A percentile compares a stretch with the other conserved stretches of the same genome.
These are phyloP conservation scores for Pezicula carpinea DNA, from an alignment of 2,329 filamentous ascomycete genomes.

Conservation along the genomic window DNA sequence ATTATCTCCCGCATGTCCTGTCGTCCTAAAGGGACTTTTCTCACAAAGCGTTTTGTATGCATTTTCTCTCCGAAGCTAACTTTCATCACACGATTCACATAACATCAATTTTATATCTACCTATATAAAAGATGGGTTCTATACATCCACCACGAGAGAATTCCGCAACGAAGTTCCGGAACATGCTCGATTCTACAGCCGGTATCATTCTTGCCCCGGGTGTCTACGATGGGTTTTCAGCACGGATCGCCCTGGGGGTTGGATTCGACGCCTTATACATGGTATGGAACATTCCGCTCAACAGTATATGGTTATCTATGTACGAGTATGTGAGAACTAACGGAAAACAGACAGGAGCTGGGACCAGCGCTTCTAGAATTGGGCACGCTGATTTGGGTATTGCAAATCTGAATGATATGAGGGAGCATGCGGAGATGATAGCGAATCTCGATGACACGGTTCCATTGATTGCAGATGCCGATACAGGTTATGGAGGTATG, in stretches of 20 bases:
- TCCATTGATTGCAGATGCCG: conserved; percentile 43
- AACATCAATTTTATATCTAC: too few species aligned
- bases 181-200: conserved; percentile 32
- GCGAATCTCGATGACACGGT: conserved; percentile 43
- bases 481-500: conserved; percentile 36
- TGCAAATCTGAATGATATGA: conserved; percentile 46
- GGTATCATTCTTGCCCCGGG: conserved; percentile 54
- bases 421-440: conserved; percentile 47
- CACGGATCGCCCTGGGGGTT: conserved; percentile 53
- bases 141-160: not conserved
- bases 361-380: conserved; percentile 41
- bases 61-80: too few species aligned
- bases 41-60: too few species aligned
- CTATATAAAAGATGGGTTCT: not conserved
- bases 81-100: too few species aligned
- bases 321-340: conserved; percentile 32
- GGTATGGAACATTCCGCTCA: not conserved
- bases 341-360: conserved; percentile 49
- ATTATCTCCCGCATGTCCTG: too few species aligned
- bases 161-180: conserved; percentile 6
- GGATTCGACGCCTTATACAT: conserved; percentile 55
- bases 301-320: not conserved
- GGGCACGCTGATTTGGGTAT: conserved; percentile 46
- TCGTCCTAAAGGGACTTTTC: too few species aligned
- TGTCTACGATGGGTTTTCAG: conserved; percentile 64